Conservation (phyloP, 2,329 filamentous ascomycete genomes). For the Fusarium staphyleae region DNA sequence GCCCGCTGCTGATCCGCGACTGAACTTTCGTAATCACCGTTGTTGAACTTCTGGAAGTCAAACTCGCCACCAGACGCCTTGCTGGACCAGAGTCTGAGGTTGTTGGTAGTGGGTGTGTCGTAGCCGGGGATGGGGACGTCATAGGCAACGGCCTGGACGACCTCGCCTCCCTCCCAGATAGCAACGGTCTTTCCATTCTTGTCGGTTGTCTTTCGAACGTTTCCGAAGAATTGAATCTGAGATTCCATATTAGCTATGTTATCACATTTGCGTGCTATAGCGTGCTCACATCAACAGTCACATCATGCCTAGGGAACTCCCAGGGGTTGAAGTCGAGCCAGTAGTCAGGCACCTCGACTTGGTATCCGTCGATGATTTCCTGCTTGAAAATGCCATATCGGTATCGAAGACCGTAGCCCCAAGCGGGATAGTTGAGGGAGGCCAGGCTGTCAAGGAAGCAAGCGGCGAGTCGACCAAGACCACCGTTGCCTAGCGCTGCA, state of each 20-base stretch:
- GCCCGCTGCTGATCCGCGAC: conserved; percentile 98
- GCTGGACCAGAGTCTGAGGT: conserved; percentile 95
- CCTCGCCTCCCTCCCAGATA: conserved; percentile 92
- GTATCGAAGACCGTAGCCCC: conserved; percentile 96
- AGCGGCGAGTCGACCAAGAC: conserved; percentile 90
- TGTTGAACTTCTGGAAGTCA: conserved; percentile 99
- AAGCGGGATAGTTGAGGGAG: conserved; percentile 92
- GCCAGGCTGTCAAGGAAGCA: conserved; percentile 98
- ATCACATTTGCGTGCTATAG: neutral
- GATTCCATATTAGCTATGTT: conserved; percentile 7
- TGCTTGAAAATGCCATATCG: conserved; percentile 99
- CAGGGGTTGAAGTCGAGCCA: conserved; percentile 99
- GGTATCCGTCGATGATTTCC: conserved; percentile 97
- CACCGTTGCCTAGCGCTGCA: conserved; percentile 94
- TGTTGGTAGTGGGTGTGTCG: conserved; percentile 90
- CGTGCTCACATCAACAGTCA: conserved; percentile 78
- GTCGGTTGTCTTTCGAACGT: conserved; percentile 77
- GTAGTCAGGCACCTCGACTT: conserved; percentile 97
- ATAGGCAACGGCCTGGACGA: conserved; percentile 90
- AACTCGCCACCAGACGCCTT: conserved; percentile 97
- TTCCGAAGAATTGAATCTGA: conserved; percentile 90
- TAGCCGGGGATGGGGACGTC: conserved; percentile 94
- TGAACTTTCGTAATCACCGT: conserved; percentile 94
- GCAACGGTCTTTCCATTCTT: conserved; percentile 76
- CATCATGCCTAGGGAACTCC: conserved; percentile 96